phyloP scores from a whole-genome alignment of 2,329 filamentous ascomycete species.

The Colletotrichum higginsianum region DNA sequence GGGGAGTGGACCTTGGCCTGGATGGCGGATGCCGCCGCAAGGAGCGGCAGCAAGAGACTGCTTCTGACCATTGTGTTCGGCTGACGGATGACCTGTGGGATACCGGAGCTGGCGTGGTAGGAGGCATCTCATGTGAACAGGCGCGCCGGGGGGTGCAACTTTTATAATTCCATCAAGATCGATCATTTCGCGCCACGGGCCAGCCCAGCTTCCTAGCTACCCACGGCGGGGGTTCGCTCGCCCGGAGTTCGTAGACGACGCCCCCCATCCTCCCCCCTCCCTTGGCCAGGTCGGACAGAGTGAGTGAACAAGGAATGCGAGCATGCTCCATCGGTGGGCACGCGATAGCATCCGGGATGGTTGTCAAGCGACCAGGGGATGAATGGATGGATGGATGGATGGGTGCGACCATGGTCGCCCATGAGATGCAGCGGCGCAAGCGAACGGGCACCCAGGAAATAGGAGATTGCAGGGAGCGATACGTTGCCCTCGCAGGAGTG shows the following conservation, averaged over 20 bases:
- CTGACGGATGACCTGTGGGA: constrained; percentile 34
- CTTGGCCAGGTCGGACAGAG: not conserved
- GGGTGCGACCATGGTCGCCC: constrained; percentile 9
- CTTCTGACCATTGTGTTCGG: constrained; percentile 55
- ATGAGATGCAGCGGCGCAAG: constrained; percentile 10
- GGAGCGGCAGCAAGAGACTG: constrained; percentile 52
- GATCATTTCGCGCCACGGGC: constrained; percentile 12
- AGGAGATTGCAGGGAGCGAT: constrained; percentile 33
- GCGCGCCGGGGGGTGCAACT: constrained; percentile 19
- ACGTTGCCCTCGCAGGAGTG: not conserved
- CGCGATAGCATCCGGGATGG: constrained; percentile 20
- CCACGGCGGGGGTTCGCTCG: not conserved
- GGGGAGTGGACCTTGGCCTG: constrained; percentile 46
- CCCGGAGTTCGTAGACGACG: not conserved
- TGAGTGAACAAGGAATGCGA: constrained; percentile 2
- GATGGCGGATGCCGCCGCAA: constrained; percentile 52
- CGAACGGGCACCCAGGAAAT: constrained; percentile 15
- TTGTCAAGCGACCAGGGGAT: not conserved
- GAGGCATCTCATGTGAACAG: not conserved
- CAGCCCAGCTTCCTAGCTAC: not conserved
- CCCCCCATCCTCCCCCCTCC: not conserved
- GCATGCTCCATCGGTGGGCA: constrained; percentile 25
- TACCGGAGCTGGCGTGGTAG: constrained; percentile 32
- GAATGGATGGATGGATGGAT: not conserved
- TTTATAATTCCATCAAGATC: constrained; percentile 31